Evolutionary conservation across 108 stramenopile genomes (phyloP).

Genomic region (Cyclotella distinguenda): DNA sequence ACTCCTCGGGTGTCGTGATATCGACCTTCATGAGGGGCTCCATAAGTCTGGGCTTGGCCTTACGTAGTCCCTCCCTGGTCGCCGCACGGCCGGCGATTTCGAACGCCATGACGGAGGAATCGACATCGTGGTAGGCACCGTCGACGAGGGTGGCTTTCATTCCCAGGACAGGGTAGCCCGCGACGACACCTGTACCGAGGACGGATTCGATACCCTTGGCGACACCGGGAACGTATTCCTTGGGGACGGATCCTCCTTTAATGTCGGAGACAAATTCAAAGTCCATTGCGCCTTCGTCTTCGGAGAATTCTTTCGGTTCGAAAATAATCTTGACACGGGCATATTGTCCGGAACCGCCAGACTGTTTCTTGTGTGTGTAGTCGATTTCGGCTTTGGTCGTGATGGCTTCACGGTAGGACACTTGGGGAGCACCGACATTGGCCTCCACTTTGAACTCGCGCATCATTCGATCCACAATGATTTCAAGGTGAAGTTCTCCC

Average conservation of each 20-base stretch:
- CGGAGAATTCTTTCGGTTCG: conserved; percentile 88
- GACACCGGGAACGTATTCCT: conserved; percentile 98
- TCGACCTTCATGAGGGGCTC: conserved; percentile 99
- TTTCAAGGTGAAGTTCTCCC: conserved; percentile 99
- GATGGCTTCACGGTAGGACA: conserved; percentile 98
- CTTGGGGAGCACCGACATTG: conserved; percentile 88
- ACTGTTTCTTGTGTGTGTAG: conserved; percentile 99
- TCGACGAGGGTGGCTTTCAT: conserved; percentile 92
- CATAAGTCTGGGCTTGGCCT: conserved; percentile 96
- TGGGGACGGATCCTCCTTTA: conserved; percentile 96
- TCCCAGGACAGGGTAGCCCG: conserved; percentile 95
- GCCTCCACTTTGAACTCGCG: conserved; percentile 97
- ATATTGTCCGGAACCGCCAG: conserved; percentile 97
- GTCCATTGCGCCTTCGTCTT: conserved; percentile 88
- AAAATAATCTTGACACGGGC: conserved; percentile 95
- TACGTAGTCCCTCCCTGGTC: conserved; percentile 92
- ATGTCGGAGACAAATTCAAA: conserved; percentile 94
- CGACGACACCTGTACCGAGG: conserved; percentile 88
- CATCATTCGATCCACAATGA: conserved; percentile 99
- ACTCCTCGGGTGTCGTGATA: conserved; percentile 95
- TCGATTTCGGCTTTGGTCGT: conserved; percentile 90
- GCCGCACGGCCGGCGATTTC: conserved; percentile 94
- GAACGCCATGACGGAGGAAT: conserved; percentile 90
- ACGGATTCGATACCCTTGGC: conserved; percentile 97
- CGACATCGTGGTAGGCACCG: conserved; percentile 89